Percentiles rank a stretch among this genome's conserved stretches.
Evolutionary conservation across 2,329 filamentous ascomycete genomes (phyloP).

Genomic region (Microcyclospora pomicola): DNA sequence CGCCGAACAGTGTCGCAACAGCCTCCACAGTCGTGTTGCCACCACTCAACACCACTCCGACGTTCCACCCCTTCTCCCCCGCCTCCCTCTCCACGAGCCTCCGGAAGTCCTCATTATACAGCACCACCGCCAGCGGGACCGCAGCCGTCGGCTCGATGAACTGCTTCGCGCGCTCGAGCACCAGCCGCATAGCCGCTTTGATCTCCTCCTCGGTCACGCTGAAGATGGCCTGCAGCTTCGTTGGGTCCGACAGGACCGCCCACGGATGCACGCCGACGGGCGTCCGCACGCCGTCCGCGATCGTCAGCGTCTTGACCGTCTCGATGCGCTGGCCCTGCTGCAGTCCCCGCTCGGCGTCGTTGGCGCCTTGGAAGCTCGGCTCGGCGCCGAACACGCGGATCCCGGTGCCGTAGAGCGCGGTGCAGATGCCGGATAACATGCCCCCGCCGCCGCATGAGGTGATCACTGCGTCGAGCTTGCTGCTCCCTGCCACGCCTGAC

Average conservation of each 20-base stretch:
- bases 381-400: conserved; percentile 77
- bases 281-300: conserved; percentile 80
- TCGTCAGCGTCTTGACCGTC: conserved; percentile 59
- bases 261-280: conserved; percentile 67
- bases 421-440: conserved; percentile 69
- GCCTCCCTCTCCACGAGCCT: conserved; percentile 54
- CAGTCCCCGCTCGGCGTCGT: conserved; percentile 66
- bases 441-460: conserved; percentile 80
- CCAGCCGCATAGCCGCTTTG: conserved; percentile 56
- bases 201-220: conserved; percentile 75
- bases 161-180: conserved; percentile 79
- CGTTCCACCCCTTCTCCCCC: conserved; percentile 60
- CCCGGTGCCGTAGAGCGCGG: conserved; percentile 57
- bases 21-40: conserved; percentile 52
- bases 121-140: conserved; percentile 66
- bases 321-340: conserved; percentile 49
- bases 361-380: conserved; percentile 66
- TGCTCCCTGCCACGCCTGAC: conserved; percentile 13
- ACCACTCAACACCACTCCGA: conserved; percentile 48
- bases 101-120: conserved; percentile 79
- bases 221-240: conserved; percentile 58
- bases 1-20: conserved; percentile 40
- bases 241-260: conserved; percentile 56
- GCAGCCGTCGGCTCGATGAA: conserved; percentile 80
- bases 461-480: conserved; percentile 43